A percentile compares a stretch with the other conserved stretches of the same genome.
Evolutionary conservation across 768 basidiomycete genomes (phyloP).

Genomic region (Gautieria morchelliformis): DNA sequence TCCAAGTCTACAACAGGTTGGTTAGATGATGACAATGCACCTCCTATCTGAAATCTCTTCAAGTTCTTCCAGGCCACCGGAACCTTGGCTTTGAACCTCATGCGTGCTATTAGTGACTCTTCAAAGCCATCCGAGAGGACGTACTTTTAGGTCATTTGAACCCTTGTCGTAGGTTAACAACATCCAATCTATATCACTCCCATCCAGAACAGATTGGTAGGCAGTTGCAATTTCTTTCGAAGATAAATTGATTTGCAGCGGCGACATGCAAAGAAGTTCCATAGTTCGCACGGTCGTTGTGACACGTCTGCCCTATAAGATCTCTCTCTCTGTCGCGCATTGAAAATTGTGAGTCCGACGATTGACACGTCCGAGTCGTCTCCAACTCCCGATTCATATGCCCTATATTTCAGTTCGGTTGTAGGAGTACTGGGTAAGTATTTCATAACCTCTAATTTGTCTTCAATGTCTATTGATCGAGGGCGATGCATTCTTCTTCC

Average conservation of each 20-base stretch:
- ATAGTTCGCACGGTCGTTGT: slow-evolving; percentile 5
- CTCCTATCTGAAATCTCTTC: slow-evolving; percentile 91
- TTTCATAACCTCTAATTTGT: no score
- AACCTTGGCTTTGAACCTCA: slow-evolving; percentile 67
- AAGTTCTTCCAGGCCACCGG: slow-evolving; percentile 81
- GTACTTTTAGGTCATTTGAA: slow-evolving; percentile 66
- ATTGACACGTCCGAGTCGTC: no score
- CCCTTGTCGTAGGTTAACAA: slow-evolving; percentile 75
- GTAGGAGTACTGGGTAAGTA: no score
- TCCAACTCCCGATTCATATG: no score
- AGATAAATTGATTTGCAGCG: slow-evolving; percentile 72
- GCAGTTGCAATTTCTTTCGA: slow-evolving; percentile 62
- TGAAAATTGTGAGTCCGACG: no score
- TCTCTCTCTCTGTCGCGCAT: no score
- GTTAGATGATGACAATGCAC: slow-evolving; percentile 31
- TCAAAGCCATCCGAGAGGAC: neutral
- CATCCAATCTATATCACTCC: slow-evolving; percentile 62
- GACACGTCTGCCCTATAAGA: slow-evolving; percentile 7
- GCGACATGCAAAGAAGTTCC: slow-evolving; percentile 45
- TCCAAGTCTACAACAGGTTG: slow-evolving; percentile 1
- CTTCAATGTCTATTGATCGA: no score
- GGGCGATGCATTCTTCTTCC: no score
- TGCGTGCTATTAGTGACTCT: neutral
- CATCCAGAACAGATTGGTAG: slow-evolving; percentile 66
- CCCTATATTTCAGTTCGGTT: no score